A percentile compares a stretch with the other conserved stretches of the same genome.
phyloP scores from a whole-genome alignment of 192 early-diverging fungal species.

The Entomortierella lignicola region DNA sequence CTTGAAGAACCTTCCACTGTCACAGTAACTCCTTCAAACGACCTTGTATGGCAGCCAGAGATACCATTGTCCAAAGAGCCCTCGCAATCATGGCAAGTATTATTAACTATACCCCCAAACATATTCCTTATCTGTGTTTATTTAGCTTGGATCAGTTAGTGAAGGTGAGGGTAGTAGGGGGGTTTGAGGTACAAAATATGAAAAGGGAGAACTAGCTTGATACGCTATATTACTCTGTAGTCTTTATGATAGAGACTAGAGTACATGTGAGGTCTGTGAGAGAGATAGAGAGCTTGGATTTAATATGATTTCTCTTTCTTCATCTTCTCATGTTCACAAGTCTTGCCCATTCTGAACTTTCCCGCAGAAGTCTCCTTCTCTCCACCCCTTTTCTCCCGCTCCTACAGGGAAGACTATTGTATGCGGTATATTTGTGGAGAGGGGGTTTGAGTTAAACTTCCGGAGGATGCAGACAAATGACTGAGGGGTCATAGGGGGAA shows the following conservation, averaged over 20 bases:
- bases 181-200: background rate
- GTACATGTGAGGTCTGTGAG: too few species aligned
- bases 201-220: too few species aligned
- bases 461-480: too few species aligned
- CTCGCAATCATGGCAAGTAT: conserved; percentile 46
- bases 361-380: conserved; percentile 1
- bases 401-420: too few species aligned
- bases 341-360: conserved; percentile 1
- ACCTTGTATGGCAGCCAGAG: conserved; percentile 39
- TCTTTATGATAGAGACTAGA: too few species aligned
- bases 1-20: background rate
- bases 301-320: background rate
- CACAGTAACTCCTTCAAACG: background rate
- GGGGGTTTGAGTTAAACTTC: background rate
- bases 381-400: conserved; percentile 7
- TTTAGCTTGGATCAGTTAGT: too few species aligned
- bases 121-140: background rate
- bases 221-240: too few species aligned
- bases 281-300: too few species aligned
- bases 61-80: conserved; percentile 45
- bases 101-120: background rate
- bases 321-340: too few species aligned
- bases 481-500: too few species aligned
- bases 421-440: background rate
- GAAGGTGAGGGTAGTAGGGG: background rate